Base-by-base conservation (phyloP, 164 flowering plant species). In the Brasenia schreberi region DNA sequence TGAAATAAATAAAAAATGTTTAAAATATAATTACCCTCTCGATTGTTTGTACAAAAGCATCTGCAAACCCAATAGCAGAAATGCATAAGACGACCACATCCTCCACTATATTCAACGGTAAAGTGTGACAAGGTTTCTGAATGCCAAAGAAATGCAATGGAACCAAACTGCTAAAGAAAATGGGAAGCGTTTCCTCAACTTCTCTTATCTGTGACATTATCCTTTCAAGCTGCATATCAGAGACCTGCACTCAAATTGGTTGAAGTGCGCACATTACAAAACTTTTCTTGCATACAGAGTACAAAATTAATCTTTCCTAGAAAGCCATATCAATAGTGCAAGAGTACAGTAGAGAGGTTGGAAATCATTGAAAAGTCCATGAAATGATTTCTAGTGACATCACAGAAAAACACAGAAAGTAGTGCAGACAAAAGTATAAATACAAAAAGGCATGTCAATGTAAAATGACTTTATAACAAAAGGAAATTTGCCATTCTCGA, bases 1-100 rank as follows among this genome's bases (percentile, higher is more conserved):
- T 17, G 11, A 45, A 63, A 1, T 33, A 1, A 1, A 33, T n/a
- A 19, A 27, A 69, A 68, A 14, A 58, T 49, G 49, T 49, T 49
- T 49, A 2, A 9, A 49, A 49, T 49, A 9, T 9, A 49, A 49
- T 49, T 78, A 86, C 96, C 95, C 79, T 85, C 68, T 75, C 67
- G 64, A 87, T 67, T 2, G 65, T 76, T 70, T 72, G 70, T 45
- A 85, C 82, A 68, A 88, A 87, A 39, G 90, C 84, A 73, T 74
- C 64, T 64, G 96, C 77, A 69, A 74, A 89, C 58, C 90, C 93
- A 77, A 92, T 84, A 33, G 86, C 92, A 73, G 93, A 86, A 60
- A 92, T 82, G 72, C 93, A 92, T 68, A 89, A 77, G 42, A 83
- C 69, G 62, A 73, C 71, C 69, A 45, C 68, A 65, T 77, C 65